Conservation (phyloP, 148 eudicot genomes). For the Chenopodium suecicum region DNA sequence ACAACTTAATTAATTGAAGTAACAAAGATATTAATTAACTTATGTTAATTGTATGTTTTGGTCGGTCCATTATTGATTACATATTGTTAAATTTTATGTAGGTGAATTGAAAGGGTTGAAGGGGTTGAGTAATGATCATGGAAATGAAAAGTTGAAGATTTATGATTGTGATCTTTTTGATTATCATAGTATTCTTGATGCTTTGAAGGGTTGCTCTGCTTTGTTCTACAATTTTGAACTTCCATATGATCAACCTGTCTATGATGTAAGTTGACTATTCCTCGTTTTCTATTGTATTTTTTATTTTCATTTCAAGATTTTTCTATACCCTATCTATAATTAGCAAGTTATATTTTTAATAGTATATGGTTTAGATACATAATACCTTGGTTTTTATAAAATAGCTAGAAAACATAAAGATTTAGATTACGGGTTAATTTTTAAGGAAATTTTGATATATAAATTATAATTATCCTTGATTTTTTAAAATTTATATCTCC, state of each 20-base stretch:
- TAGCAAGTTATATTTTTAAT: not conserved
- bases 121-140: constrained; percentile 27
- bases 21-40: too few relatives aligned
- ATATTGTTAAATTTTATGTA: not conserved
- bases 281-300: not conserved
- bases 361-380: too few relatives aligned
- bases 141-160: constrained; percentile 45
- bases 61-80: too few relatives aligned
- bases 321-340: not conserved
- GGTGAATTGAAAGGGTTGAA: constrained; percentile 29
- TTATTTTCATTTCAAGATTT: not conserved
- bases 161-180: constrained; percentile 66
- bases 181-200: constrained; percentile 74
- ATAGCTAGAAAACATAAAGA: too few relatives aligned
- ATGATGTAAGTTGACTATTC: constrained; percentile 55
- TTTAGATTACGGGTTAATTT: too few relatives aligned
- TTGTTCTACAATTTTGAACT: constrained; percentile 83
- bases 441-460: too few relatives aligned
- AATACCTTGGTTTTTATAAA: too few relatives aligned
- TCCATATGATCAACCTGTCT: constrained; percentile 54
- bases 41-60: too few relatives aligned
- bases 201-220: constrained; percentile 72
- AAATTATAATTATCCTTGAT: too few relatives aligned
- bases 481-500: too few relatives aligned
- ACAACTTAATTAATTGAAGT: too few relatives aligned